Percentiles rank a stretch among this genome's conserved stretches.
phyloP scores from a whole-genome alignment of 2,329 filamentous ascomycete genomes.

The Phaeosphaeriaceae sp. region DNA sequence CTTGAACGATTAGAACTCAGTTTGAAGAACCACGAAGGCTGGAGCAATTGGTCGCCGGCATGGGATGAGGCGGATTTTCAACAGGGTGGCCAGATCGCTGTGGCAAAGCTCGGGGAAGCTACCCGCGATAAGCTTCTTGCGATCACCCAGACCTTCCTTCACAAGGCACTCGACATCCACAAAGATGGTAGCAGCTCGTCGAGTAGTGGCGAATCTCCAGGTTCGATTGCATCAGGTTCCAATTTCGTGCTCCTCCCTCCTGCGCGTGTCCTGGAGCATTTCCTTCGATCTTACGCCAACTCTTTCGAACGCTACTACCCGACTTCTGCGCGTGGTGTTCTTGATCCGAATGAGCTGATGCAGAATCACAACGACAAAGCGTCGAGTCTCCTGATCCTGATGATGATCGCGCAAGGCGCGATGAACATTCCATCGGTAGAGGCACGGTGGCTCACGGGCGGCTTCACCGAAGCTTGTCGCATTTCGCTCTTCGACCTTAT shows the following conservation, averaged over 20 bases:
- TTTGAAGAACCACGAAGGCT: slow-evolving; percentile 60
- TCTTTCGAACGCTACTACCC: slow-evolving; percentile 73
- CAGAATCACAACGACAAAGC: slow-evolving; percentile 68
- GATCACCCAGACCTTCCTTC: slow-evolving; percentile 74
- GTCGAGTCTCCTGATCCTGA: slow-evolving; percentile 70
- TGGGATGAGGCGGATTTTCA: slow-evolving; percentile 59
- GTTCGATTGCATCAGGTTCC: slow-evolving; percentile 58
- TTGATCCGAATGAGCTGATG: slow-evolving; percentile 74
- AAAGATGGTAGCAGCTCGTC: slow-evolving; percentile 57
- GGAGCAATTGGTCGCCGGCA: slow-evolving; percentile 60
- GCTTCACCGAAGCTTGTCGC: slow-evolving; percentile 74
- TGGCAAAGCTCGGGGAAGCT: slow-evolving; percentile 59
- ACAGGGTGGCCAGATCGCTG: slow-evolving; percentile 55
- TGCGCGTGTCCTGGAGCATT: slow-evolving; percentile 71
- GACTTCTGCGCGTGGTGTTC: slow-evolving; percentile 64
- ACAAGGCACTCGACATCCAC: slow-evolving; percentile 75
- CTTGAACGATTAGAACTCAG: slow-evolving; percentile 61
- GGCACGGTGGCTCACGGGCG: slow-evolving; percentile 70
- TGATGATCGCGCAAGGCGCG: slow-evolving; percentile 77
- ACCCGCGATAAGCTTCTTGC: slow-evolving; percentile 75
- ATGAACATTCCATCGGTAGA: slow-evolving; percentile 71
- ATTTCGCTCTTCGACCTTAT: slow-evolving; percentile 77
- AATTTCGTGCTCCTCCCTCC: slow-evolving; percentile 73
- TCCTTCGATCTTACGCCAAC: slow-evolving; percentile 71
- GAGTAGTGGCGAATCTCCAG: slow-evolving; percentile 54